These are phyloP conservation scores for Diaporthe aspalathi DNA, from an alignment of 2,329 filamentous ascomycete genomes.

Conservation along the genomic window DNA sequence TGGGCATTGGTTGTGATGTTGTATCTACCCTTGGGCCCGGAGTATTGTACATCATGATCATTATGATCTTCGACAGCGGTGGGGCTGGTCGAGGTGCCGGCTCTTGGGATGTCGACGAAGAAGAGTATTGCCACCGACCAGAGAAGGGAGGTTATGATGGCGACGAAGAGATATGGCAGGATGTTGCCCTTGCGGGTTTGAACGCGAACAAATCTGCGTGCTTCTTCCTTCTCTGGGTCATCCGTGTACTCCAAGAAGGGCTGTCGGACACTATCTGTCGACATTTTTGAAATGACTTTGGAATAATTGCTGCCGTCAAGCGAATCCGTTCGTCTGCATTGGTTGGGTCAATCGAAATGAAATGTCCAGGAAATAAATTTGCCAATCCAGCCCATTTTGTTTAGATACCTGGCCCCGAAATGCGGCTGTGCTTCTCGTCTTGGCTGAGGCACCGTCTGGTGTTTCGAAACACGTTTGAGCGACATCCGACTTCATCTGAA, in stretches of 20 bases:
- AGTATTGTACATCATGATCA: neutral
- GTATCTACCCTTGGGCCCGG: conserved; percentile 31
- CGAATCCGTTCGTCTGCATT: neutral
- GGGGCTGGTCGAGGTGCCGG: conserved; percentile 13
- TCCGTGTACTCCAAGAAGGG: conserved; percentile 41
- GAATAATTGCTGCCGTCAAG: neutral
- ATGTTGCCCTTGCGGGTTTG: conserved; percentile 22
- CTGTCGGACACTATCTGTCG: conserved; percentile 21
- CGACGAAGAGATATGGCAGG: conserved; percentile 40
- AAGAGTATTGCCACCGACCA: conserved; percentile 42
- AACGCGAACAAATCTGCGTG: conserved; percentile 24
- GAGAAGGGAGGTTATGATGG: conserved; percentile 42
- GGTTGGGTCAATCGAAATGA: neutral
- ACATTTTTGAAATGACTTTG: conserved; percentile 14
- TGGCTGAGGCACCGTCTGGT: conserved; percentile 34
- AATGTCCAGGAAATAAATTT: neutral
- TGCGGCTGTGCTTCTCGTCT: conserved; percentile 7
- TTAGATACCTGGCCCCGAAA: too few species aligned
- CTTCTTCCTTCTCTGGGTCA: conserved; percentile 40
- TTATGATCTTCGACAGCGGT: neutral
- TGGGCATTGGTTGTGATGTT: conserved; percentile 41
- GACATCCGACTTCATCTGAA: conserved; percentile 27
- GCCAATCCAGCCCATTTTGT: neutral
- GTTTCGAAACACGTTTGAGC: conserved; percentile 28
- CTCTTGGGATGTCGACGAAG: conserved; percentile 24